Evolutionary conservation across 495 filamentous ascomycete genomes (phyloP).

Genomic region (Neurospora sp.): DNA sequence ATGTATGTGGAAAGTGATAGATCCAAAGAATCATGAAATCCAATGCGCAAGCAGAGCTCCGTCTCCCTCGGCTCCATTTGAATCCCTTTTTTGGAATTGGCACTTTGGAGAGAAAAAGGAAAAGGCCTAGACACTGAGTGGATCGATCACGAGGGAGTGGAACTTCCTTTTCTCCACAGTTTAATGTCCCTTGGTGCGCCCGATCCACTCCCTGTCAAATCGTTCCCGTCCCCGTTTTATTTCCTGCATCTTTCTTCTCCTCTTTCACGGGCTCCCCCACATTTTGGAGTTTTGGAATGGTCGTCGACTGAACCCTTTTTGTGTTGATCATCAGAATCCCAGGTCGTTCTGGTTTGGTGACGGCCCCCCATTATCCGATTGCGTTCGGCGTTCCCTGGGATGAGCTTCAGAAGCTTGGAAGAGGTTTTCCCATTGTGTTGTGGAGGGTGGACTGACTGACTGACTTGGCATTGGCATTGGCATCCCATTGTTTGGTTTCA

Average conservation of each 20-base stretch:
- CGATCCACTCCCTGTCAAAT: neutral
- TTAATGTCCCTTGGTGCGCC: neutral
- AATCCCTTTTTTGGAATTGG: neutral
- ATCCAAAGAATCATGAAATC: neutral
- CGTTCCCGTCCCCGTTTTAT: neutral
- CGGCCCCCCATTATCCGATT: neutral
- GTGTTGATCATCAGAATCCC: neutral
- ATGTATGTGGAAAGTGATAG: neutral
- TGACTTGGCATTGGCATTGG: neutral
- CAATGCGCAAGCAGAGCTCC: too few relatives aligned
- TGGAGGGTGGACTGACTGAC: neutral
- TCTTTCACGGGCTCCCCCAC: neutral
- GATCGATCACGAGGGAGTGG: neutral
- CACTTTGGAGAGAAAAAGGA: neutral
- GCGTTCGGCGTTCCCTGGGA: neutral
- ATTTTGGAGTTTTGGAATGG: neutral
- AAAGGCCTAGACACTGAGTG: neutral
- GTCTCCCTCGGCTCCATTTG: neutral
- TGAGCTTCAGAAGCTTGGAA: neutral
- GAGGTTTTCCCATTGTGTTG: neutral
- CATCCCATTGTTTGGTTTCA: neutral
- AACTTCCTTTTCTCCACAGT: neutral
- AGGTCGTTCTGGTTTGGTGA: neutral
- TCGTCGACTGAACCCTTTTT: neutral
- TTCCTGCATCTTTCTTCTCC: neutral